Conservation (phyloP, 2,329 filamentous ascomycete genomes). For the Beauveria medogensis region DNA sequence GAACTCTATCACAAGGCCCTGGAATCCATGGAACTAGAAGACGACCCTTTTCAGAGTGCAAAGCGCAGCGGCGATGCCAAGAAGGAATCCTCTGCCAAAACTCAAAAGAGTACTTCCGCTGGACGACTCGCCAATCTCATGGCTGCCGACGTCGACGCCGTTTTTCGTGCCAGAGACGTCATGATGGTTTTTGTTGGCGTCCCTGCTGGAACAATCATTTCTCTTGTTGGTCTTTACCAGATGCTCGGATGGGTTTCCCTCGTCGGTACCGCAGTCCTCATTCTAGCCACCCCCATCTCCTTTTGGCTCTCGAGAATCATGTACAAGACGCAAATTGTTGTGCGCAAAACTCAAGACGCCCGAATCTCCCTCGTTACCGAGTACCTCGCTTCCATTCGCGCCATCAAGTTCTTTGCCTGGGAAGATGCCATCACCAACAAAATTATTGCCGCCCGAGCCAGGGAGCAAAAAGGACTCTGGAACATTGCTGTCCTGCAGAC, state of each 20-base stretch:
- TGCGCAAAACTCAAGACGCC: slow-evolving; percentile 46
- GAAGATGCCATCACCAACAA: slow-evolving; percentile 44
- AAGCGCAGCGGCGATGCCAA: slow-evolving; percentile 19
- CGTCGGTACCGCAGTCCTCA: slow-evolving; percentile 40
- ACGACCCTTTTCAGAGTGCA: slow-evolving; percentile 36
- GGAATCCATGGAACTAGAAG: slow-evolving; percentile 47
- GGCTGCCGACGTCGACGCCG: slow-evolving; percentile 49
- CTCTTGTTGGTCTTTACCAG: slow-evolving; percentile 43
- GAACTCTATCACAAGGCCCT: slow-evolving; percentile 50
- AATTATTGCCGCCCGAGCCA: slow-evolving; percentile 39
- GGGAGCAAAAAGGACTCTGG: slow-evolving; percentile 49
- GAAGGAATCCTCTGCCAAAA: slow-evolving; percentile 20
- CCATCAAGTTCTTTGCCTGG: slow-evolving; percentile 56
- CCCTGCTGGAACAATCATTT: slow-evolving; percentile 38
- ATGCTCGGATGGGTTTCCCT: slow-evolving; percentile 49
- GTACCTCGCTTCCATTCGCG: slow-evolving; percentile 48
- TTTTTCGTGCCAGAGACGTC: slow-evolving; percentile 43
- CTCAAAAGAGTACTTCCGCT: slow-evolving; percentile 33
- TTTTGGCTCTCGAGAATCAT: slow-evolving; percentile 41
- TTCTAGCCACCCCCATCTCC: slow-evolving; percentile 42
- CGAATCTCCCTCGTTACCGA: slow-evolving; percentile 51
- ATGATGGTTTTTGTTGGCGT: slow-evolving; percentile 38
- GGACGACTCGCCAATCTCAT: slow-evolving; percentile 49
- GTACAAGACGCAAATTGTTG: slow-evolving; percentile 41
- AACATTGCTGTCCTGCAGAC: slow-evolving; percentile 39